phyloP scores from a whole-genome alignment of 1,284 basidiomycete species.

The Cryptococcus floricola region DNA sequence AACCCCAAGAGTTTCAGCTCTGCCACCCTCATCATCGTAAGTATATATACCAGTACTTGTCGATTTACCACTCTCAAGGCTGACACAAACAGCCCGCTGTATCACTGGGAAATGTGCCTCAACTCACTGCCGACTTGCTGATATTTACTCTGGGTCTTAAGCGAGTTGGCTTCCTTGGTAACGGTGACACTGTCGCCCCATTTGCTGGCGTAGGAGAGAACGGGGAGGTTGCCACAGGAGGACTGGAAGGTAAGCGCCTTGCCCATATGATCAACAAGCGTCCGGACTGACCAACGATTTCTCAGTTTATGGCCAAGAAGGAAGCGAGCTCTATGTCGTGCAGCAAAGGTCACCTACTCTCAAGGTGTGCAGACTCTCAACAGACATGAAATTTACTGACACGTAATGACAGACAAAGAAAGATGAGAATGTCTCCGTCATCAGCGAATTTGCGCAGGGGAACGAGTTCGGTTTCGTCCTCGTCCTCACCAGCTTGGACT shows the following conservation, averaged over 20 bases:
- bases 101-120: constrained; percentile 71
- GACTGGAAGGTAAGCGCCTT: constrained; percentile 60
- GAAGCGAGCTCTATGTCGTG: constrained; percentile 56
- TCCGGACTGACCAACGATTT: constrained; percentile 5
- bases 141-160: constrained; percentile 61
- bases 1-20: constrained; percentile 1
- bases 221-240: constrained; percentile 61
- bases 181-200: constrained; percentile 62
- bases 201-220: constrained; percentile 64
- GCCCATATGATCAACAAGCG: neutral
- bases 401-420: constrained; percentile 58
- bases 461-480: constrained; percentile 57
- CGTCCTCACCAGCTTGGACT: constrained; percentile 69
- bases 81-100: constrained; percentile 62
- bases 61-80: neutral
- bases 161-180: constrained; percentile 59
- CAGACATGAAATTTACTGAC: neutral
- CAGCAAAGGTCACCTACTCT: constrained; percentile 73
- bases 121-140: constrained; percentile 68
- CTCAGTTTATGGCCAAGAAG: constrained; percentile 61
- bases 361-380: constrained; percentile 55
- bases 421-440: constrained; percentile 59
- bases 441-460: constrained; percentile 57
- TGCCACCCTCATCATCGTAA: constrained; percentile 17
- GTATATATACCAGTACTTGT: neutral